These are phyloP conservation scores for Casaregolazyma lundiana DNA, from an alignment of 1,139 yeast genomes.

Conservation along the genomic window DNA sequence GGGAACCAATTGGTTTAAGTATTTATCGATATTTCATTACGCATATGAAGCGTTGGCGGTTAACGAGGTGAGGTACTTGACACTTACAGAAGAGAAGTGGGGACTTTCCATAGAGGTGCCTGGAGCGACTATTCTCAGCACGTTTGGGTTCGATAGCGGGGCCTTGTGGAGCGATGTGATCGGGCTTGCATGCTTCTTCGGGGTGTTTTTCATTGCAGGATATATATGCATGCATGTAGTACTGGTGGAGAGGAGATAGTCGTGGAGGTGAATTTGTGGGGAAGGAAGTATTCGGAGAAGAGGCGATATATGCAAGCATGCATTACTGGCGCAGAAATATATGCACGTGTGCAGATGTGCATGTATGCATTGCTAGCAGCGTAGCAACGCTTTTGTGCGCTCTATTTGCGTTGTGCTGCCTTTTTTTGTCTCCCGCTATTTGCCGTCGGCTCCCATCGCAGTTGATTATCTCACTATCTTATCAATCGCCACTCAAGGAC, in stretches of 20 bases:
- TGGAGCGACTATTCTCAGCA: constrained; percentile 91
- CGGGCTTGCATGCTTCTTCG: constrained; percentile 43
- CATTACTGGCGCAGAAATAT: too few relatives aligned
- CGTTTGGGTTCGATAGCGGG: constrained; percentile 86
- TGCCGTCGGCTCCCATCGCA: too few relatives aligned
- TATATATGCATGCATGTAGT: constrained; percentile 67
- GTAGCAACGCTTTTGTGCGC: too few relatives aligned
- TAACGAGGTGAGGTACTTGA: constrained; percentile 87
- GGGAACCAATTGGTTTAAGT: constrained; percentile 74
- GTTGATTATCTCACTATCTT: too few relatives aligned
- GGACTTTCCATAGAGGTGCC: constrained; percentile 97
- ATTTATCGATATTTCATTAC: constrained; percentile 86
- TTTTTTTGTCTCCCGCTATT: too few relatives aligned
- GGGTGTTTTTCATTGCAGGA: constrained; percentile 58
- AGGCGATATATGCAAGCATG: too few relatives aligned
- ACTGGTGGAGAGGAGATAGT: constrained; percentile 68
- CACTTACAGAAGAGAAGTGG: constrained; percentile 79
- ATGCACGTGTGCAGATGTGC: too few relatives aligned
- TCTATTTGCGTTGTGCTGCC: too few relatives aligned
- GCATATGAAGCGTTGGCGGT: constrained; percentile 91
- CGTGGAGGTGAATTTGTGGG: too few relatives aligned
- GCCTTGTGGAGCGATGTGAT: constrained; percentile 65
- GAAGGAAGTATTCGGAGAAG: too few relatives aligned
- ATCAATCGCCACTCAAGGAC: too few relatives aligned
- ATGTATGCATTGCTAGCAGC: too few relatives aligned